These are phyloP conservation scores for Triticum dicoccoides DNA, from an alignment of 176 grass and related monocot genomes.

Conservation along the genomic window DNA sequence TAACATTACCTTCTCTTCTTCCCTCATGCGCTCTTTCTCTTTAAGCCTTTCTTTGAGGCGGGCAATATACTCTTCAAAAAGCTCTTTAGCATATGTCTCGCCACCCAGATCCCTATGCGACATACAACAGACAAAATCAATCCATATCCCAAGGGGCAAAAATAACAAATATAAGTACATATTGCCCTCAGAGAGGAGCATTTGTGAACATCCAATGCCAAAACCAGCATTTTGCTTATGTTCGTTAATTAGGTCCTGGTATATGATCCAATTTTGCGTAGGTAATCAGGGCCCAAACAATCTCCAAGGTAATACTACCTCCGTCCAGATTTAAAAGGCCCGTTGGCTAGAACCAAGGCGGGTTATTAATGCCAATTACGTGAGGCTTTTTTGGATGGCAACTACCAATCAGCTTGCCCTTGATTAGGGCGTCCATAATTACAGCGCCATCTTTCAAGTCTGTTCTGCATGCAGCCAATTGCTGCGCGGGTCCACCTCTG, in stretches of 20 bases:
- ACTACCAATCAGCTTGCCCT: no score
- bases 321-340: no score
- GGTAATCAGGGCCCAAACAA: not conserved
- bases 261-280: not conserved
- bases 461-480: no score
- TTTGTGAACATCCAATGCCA: not conserved
- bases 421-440: no score
- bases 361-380: no score
- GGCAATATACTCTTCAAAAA: slow-evolving; percentile 80
- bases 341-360: no score
- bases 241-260: not conserved
- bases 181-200: not conserved
- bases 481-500: no score
- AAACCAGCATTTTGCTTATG: slow-evolving; percentile 3
- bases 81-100: slow-evolving; percentile 46
- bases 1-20: slow-evolving; percentile 85
- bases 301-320: not conserved
- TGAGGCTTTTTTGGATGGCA: no score
- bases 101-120: slow-evolving; percentile 59
- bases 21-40: slow-evolving; percentile 83
- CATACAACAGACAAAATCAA: slow-evolving; percentile 26
- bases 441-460: no score
- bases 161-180: slow-evolving; percentile 1
- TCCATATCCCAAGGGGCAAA: not conserved
- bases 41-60: slow-evolving; percentile 86